Percentiles rank a stretch among this genome's conserved stretches.
Conservation (phyloP, 192 early-diverging fungal species). For the Blastocladiella britannica region DNA sequence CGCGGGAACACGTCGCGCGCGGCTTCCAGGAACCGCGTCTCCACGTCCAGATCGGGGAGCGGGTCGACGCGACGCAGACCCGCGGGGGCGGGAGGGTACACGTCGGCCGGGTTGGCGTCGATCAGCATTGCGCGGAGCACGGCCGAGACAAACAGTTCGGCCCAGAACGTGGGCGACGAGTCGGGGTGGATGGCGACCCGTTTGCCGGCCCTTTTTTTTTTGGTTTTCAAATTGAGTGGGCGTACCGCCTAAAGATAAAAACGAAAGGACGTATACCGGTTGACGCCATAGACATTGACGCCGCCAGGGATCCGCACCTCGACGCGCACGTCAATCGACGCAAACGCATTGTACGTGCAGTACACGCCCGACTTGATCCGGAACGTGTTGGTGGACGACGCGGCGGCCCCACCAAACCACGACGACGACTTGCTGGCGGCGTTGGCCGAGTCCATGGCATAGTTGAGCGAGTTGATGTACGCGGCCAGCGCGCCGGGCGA, state of each 20-base stretch:
- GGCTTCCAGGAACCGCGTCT: slow-evolving; percentile 67
- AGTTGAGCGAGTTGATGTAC: slow-evolving; percentile 87
- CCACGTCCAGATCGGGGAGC: slow-evolving; percentile 45
- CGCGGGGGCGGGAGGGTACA: slow-evolving; percentile 74
- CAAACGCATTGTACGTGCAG: slow-evolving; percentile 95
- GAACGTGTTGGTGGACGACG: slow-evolving; percentile 20
- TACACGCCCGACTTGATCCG: slow-evolving; percentile 53
- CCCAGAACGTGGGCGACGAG: slow-evolving; percentile 49
- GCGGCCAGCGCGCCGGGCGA: slow-evolving; percentile 94
- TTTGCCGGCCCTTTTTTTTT: slow-evolving; percentile 9
- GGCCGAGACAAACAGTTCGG: slow-evolving; percentile 70
- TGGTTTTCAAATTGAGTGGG: slow-evolving; percentile 25
- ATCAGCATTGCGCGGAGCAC: slow-evolving; percentile 33
- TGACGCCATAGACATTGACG: slow-evolving; percentile 80
- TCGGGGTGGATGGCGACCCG: slow-evolving; percentile 5
- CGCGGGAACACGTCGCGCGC: slow-evolving; percentile 63
- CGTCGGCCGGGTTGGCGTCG: slow-evolving; percentile 25
- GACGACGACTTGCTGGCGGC: too few species aligned
- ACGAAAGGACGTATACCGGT: too few species aligned
- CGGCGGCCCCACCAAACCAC: slow-evolving; percentile 21
- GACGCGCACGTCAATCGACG: slow-evolving; percentile 89
- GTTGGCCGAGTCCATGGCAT: slow-evolving; percentile 38
- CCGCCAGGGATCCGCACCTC: slow-evolving; percentile 96
- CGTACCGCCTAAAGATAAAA: slow-evolving; percentile 4
- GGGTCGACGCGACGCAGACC: slow-evolving; percentile 82